Evolutionary conservation across 345 rosid species (phyloP).

Genomic region (Moringa oleifera): DNA sequence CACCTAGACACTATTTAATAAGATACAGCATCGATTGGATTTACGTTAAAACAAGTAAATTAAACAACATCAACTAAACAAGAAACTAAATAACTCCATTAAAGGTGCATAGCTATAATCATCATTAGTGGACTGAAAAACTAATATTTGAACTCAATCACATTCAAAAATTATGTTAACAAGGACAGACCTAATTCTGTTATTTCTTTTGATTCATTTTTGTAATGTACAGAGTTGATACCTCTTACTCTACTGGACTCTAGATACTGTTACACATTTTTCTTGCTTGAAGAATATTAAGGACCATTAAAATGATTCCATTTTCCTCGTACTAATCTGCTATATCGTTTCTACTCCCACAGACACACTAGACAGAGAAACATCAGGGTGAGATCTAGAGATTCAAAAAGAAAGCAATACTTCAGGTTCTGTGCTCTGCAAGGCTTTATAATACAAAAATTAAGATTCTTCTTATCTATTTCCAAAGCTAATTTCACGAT

Average conservation of each 20-base stretch:
- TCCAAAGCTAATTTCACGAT: not conserved
- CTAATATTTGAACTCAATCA: not conserved
- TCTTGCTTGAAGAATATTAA: not conserved
- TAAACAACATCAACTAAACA: not conserved
- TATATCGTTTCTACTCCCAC: not conserved
- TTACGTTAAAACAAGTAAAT: too few species aligned
- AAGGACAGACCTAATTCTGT: not conserved
- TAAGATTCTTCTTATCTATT: not conserved
- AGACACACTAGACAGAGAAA: not conserved
- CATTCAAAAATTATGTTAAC: too few species aligned
- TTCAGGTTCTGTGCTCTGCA: not conserved
- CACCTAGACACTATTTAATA: not conserved
- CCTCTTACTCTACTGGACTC: not conserved
- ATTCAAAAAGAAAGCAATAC: not conserved
- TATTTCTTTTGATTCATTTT: not conserved
- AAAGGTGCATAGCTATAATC: not conserved
- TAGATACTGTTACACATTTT: not conserved
- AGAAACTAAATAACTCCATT: too few species aligned
- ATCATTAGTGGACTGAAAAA: not conserved
- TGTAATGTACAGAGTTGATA: too few species aligned
- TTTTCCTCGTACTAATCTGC: not conserved
- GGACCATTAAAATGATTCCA: not conserved
- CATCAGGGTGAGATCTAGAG: not conserved
- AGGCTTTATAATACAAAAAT: not conserved
- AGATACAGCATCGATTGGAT: too few species aligned